phyloP scores from a whole-genome alignment of 768 basidiomycete species.

The Russula virescens region DNA sequence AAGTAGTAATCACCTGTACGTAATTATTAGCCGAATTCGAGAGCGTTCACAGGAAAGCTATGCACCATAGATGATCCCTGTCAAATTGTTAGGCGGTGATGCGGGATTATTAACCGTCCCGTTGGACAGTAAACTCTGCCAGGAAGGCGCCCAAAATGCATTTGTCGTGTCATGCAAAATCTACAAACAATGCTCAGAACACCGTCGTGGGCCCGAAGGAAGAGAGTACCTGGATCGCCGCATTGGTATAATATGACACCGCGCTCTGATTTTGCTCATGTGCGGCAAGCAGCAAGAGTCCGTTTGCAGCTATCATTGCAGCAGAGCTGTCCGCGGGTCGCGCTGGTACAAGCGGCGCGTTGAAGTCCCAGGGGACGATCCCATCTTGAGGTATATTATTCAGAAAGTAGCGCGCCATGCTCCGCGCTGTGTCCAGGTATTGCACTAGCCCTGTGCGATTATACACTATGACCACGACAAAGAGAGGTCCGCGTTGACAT shows the following conservation, averaged over 20 bases:
- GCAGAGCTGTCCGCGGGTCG: conserved; percentile 67
- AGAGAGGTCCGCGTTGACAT: background rate
- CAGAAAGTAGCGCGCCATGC: conserved; percentile 56
- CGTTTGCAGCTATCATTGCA: conserved; percentile 56
- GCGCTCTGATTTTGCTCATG: conserved; percentile 34
- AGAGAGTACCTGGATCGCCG: conserved; percentile 41
- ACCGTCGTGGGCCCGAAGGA: background rate
- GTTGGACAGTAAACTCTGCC: conserved; percentile 61
- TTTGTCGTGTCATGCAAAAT: conserved; percentile 15
- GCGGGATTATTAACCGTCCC: conserved; percentile 57
- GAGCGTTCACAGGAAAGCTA: background rate
- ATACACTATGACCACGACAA: conserved; percentile 43
- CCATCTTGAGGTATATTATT: conserved; percentile 52
- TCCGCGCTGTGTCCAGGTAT: conserved; percentile 57
- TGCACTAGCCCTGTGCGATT: conserved; percentile 42
- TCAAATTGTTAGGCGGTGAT: conserved; percentile 43
- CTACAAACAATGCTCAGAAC: background rate
- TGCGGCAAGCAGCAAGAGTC: conserved; percentile 50
- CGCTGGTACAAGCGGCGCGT: conserved; percentile 53
- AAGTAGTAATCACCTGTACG: conserved; percentile 54
- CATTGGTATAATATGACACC: conserved; percentile 38
- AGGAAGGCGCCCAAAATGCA: conserved; percentile 45
- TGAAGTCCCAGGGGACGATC: conserved; percentile 75
- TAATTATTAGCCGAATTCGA: no score
- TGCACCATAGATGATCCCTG: conserved; percentile 55